Percentiles rank a stretch among this genome's conserved stretches.
These are phyloP conservation scores for Acanthamoeba lugdunensis DNA, from an alignment of 208 protist genomes.

Conservation along the genomic window DNA sequence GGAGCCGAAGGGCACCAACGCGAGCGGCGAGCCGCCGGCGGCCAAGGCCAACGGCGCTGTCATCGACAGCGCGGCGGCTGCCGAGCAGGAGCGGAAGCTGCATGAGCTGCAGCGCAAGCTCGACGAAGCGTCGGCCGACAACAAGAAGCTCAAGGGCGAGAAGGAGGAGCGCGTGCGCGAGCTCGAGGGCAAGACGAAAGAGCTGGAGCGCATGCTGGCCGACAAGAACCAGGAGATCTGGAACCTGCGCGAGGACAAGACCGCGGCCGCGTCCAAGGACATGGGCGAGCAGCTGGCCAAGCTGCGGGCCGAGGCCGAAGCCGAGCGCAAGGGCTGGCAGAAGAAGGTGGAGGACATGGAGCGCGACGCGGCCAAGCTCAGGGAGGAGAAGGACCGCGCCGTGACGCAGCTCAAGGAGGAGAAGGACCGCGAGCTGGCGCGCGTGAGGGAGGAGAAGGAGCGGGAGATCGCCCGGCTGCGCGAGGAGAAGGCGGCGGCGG, in stretches of 20 bases:
- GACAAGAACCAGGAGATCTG: conserved; percentile 45
- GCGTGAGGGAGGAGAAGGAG: neutral
- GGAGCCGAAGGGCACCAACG: neutral
- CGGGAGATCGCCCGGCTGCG: neutral
- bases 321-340: neutral
- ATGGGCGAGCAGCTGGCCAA: neutral
- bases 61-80: neutral
- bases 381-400: neutral
- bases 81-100: conserved; percentile 20
- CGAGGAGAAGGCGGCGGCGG: neutral
- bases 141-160: neutral
- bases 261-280: neutral
- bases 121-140: neutral
- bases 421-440: neutral
- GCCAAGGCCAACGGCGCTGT: neutral
- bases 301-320: neutral
- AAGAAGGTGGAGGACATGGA: conserved; percentile 28
- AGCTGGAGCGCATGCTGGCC: neutral
- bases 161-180: neutral
- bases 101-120: conserved; percentile 26
- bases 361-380: neutral
- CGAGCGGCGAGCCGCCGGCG: neutral
- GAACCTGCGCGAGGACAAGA: conserved; percentile 17
- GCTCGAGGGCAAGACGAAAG: conserved; percentile 21
- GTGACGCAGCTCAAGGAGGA: neutral